Evolutionary conservation across 371 early-diverging fungal genomes (phyloP).

Genomic region (Haplosporangium sp.): DNA sequence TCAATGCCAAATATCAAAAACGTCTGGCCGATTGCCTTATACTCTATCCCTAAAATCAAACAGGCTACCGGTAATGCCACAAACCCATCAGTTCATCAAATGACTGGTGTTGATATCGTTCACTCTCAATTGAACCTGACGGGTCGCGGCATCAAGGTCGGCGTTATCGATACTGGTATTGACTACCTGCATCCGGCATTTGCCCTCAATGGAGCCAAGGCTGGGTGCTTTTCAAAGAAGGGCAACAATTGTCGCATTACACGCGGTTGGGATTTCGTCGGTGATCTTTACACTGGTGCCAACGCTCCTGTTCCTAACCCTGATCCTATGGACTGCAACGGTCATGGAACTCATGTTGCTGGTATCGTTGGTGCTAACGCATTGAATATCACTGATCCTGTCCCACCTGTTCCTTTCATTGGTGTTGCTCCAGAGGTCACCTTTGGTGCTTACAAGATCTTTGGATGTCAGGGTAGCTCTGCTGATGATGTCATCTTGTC

Average conservation of each 20-base stretch:
- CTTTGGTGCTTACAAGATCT: slow-evolving; percentile 68
- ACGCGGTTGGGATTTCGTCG: slow-evolving; percentile 64
- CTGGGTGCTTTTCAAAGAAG: slow-evolving; percentile 56
- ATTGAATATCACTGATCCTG: slow-evolving; percentile 18
- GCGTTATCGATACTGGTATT: slow-evolving; percentile 78
- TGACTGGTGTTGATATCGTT: slow-evolving; percentile 72
- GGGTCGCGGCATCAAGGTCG: slow-evolving; percentile 76
- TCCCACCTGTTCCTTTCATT: slow-evolving; percentile 45
- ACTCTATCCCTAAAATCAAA: slow-evolving; percentile 22
- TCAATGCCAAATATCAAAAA: slow-evolving; percentile 43
- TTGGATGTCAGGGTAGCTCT: slow-evolving; percentile 70
- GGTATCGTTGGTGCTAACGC: slow-evolving; percentile 72
- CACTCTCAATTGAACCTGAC: slow-evolving; percentile 60
- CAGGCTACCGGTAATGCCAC: slow-evolving; percentile 2
- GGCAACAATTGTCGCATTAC: slow-evolving; percentile 56
- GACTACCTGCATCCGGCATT: slow-evolving; percentile 69
- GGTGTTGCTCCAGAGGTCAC: slow-evolving; percentile 77
- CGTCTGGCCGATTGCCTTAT: slow-evolving; percentile 42
- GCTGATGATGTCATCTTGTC: slow-evolving; percentile 66
- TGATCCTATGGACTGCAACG: slow-evolving; percentile 67
- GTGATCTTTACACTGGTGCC: slow-evolving; percentile 49
- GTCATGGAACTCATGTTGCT: slow-evolving; percentile 76
- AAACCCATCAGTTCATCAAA: slow-evolving; percentile 55
- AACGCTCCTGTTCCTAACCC: slow-evolving; percentile 54
- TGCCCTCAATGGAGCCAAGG: slow-evolving; percentile 37